These are phyloP conservation scores for Helianthus tuberosus DNA, from an alignment of 129 eudicot genomes.

Conservation along the genomic window DNA sequence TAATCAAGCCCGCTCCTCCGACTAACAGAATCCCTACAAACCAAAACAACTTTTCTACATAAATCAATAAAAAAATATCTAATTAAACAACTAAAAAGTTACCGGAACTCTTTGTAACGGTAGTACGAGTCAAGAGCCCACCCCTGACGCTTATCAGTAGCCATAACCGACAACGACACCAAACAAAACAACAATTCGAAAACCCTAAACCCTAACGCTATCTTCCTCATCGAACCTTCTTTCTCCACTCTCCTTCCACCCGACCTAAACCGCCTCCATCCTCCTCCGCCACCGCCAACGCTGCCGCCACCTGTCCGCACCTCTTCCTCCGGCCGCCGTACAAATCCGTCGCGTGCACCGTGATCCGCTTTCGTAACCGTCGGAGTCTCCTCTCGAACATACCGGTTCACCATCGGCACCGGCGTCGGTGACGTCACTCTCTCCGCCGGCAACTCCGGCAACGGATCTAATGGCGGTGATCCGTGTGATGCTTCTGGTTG, in stretches of 20 bases:
- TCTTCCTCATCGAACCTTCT: conserved; percentile 58
- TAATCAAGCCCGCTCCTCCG: no score
- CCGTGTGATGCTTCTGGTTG: conserved; percentile 17
- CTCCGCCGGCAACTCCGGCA: conserved; percentile 36
- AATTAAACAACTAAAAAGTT: neutral
- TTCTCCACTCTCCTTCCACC: conserved; percentile 36
- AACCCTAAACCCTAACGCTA: conserved; percentile 73
- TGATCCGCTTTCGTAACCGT: conserved; percentile 39
- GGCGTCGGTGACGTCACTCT: conserved; percentile 26
- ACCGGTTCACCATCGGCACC: conserved; percentile 44
- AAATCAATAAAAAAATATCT: neutral
- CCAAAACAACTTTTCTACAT: no score
- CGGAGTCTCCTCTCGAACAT: conserved; percentile 38
- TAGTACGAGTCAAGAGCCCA: conserved; percentile 92
- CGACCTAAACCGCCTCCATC: conserved; percentile 35
- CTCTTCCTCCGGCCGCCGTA: conserved; percentile 30
- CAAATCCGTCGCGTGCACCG: conserved; percentile 41
- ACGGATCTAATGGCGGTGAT: conserved; percentile 32
- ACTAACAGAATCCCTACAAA: no score
- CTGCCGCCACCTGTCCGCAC: conserved; percentile 19
- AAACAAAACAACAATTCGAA: conserved; percentile 71
- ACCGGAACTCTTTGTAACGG: conserved; percentile 92
- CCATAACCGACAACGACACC: conserved; percentile 87
- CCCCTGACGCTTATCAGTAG: conserved; percentile 78
- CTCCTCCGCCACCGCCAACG: conserved; percentile 22